Conservation (phyloP, 257 asterid species). For the Mitragyna speciosa region DNA sequence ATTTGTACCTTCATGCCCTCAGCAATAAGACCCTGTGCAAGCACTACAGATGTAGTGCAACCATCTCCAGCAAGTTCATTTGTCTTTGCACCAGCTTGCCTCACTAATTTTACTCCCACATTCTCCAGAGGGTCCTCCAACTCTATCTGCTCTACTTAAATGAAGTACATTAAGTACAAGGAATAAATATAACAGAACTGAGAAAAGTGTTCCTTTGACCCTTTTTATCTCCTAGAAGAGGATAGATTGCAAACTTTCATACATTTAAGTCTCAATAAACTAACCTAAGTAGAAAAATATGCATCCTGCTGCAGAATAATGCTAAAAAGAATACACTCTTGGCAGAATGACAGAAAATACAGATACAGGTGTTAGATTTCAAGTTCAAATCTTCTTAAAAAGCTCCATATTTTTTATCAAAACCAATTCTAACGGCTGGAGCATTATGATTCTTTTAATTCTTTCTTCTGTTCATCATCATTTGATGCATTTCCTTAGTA, state of each 20-base stretch:
- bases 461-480: no score
- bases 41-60: slow-evolving; percentile 76
- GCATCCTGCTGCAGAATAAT: not conserved
- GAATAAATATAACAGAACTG: not conserved
- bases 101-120: slow-evolving; percentile 82
- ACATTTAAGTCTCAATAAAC: not conserved
- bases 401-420: no score
- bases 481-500: not conserved
- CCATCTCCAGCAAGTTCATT: slow-evolving; percentile 93
- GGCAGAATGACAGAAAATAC: not conserved
- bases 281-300: not conserved
- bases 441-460: no score
- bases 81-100: slow-evolving; percentile 87
- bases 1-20: slow-evolving; percentile 74
- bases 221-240: not conserved
- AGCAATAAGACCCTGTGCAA: slow-evolving; percentile 74
- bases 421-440: no score
- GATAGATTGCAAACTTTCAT: not conserved
- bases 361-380: not conserved
- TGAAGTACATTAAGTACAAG: slow-evolving; percentile 22
- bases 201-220: not conserved
- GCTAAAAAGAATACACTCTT: not conserved
- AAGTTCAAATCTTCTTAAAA: not conserved
- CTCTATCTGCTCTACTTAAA: slow-evolving; percentile 70
- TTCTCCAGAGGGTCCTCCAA: slow-evolving; percentile 85